Evolutionary conservation across 352 stramenopile genomes (phyloP).

Genomic region (Peronospora farinosa): DNA sequence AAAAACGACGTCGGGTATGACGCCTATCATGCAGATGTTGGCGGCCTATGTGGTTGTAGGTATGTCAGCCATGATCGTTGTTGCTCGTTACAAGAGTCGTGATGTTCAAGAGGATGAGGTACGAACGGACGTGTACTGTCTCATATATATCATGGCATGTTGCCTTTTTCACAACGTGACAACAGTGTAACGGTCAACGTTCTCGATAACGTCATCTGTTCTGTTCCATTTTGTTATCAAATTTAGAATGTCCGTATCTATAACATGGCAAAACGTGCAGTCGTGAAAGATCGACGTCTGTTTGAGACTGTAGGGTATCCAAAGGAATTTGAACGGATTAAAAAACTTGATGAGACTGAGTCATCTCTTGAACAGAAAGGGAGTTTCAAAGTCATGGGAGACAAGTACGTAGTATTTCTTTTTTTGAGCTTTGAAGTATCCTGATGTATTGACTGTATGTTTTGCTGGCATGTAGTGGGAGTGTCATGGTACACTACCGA

Average conservation of each 20-base stretch:
- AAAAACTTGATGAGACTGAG: constrained; percentile 12
- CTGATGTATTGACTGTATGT: not conserved
- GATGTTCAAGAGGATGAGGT: constrained; percentile 52
- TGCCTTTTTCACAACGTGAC: constrained; percentile 6
- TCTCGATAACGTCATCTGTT: constrained; percentile 10
- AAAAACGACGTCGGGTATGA: constrained; percentile 21
- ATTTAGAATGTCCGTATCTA: constrained; percentile 51
- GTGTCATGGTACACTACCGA: constrained; percentile 45
- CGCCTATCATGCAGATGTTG: constrained; percentile 52
- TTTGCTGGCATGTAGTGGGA: constrained; percentile 24
- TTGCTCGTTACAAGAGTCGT: constrained; percentile 57
- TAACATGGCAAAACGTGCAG: constrained; percentile 70
- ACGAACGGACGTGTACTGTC: not conserved
- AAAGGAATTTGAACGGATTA: constrained; percentile 56
- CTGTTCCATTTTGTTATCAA: not conserved
- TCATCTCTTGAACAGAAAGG: constrained; percentile 18
- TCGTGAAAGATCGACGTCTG: constrained; percentile 67
- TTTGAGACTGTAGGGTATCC: constrained; percentile 70
- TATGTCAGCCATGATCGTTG: constrained; percentile 45
- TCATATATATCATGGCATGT: not conserved
- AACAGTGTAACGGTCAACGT: constrained; percentile 15
- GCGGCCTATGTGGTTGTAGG: constrained; percentile 48
- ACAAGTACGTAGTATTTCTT: constrained; percentile 38
- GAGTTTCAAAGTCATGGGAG: constrained; percentile 46
- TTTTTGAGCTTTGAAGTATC: not conserved